Conservation (phyloP, 192 early-diverging fungal species). For the Umbelopsis vinacea region DNA sequence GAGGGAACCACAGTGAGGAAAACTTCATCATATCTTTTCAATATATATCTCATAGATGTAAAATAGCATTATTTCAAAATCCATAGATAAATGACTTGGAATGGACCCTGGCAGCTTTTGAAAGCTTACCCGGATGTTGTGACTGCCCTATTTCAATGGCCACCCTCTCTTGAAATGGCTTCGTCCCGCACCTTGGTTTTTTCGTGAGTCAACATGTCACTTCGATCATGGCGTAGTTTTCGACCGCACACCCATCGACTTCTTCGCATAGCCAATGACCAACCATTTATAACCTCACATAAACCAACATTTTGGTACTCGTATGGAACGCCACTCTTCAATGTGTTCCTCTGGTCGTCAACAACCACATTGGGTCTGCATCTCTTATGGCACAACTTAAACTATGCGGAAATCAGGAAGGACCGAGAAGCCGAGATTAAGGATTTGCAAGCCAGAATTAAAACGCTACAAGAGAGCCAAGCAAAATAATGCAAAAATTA, state of each 20-base stretch:
- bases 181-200: not conserved
- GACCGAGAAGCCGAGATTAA: constrained; percentile 7
- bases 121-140: not conserved
- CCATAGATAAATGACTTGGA: too few relatives aligned
- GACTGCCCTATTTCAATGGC: not conserved
- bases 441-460: not conserved
- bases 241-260: not conserved
- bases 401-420: constrained; percentile 17
- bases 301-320: constrained; percentile 19
- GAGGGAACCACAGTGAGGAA: too few relatives aligned
- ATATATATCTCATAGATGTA: too few relatives aligned
- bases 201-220: not conserved
- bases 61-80: too few relatives aligned
- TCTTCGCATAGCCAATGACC: not conserved
- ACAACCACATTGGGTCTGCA: constrained; percentile 8
- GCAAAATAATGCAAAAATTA: not conserved
- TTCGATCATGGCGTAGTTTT: not conserved
- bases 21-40: too few relatives aligned
- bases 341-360: constrained; percentile 9
- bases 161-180: not conserved
- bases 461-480: not conserved
- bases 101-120: too few relatives aligned
- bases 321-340: constrained; percentile 9
- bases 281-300: not conserved
- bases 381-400: constrained; percentile 13